Conservation (phyloP, 1,284 basidiomycete species). For the Apiotrichum porosum region DNA sequence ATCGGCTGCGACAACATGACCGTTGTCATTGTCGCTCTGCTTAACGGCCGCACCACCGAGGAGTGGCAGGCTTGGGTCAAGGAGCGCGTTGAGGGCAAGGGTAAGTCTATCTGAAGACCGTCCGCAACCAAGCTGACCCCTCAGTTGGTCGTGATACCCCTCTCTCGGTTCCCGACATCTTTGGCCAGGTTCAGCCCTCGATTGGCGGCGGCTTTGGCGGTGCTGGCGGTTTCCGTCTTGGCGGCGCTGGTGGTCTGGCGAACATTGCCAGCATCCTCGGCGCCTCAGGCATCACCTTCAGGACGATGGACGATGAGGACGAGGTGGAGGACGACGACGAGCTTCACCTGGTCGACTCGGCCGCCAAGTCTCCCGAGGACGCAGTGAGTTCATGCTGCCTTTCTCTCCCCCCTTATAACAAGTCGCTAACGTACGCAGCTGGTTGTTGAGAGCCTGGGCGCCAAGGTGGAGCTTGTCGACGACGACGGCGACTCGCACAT, state of each 20-base stretch:
- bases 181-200: constrained; percentile 28
- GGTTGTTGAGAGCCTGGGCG: constrained; percentile 2
- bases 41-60: constrained; percentile 78
- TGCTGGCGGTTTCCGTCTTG: constrained; percentile 37
- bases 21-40: constrained; percentile 79
- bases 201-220: constrained; percentile 16
- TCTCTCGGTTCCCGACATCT: constrained; percentile 48
- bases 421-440: not conserved
- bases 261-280: constrained; percentile 46
- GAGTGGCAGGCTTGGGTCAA: constrained; percentile 93
- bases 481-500: constrained; percentile 56
- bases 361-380: constrained; percentile 1
- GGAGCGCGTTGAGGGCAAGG: constrained; percentile 69
- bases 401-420: not conserved
- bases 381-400: constrained; percentile 1
- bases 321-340: constrained; percentile 32
- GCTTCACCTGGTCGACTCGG: constrained; percentile 23
- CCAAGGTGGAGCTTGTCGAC: constrained; percentile 30
- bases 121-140: not conserved
- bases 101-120: constrained; percentile 55
- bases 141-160: constrained; percentile 57
- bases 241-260: constrained; percentile 40
- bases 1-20: constrained; percentile 99
- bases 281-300: constrained; percentile 41
- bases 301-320: constrained; percentile 35